A percentile compares a stretch with the other conserved stretches of the same genome.
phyloP scores from a whole-genome alignment of 345 rosid genomes.

The Boechera retrofracta region DNA sequence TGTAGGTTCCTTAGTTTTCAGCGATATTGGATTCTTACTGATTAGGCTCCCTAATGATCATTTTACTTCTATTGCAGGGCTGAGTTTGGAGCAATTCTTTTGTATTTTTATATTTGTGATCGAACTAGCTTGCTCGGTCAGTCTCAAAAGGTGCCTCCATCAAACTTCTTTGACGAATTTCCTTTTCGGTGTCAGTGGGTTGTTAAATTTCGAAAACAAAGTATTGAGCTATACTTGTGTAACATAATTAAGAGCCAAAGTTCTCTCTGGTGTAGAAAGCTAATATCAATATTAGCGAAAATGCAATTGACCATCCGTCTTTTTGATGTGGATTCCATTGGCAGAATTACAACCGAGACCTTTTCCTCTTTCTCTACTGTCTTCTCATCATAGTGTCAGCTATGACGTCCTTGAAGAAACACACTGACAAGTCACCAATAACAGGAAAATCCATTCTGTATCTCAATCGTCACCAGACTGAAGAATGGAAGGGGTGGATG shows the following conservation, averaged over 20 bases:
- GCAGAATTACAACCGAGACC: conserved; percentile 92
- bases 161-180: not conserved
- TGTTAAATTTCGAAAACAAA: not conserved
- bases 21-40: not conserved
- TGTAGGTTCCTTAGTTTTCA: conserved; percentile 54
- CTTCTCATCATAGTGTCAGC: conserved; percentile 83
- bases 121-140: conserved; percentile 72
- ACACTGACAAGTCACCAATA: conserved; percentile 70
- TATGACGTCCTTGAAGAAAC: conserved; percentile 85
- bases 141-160: conserved; percentile 67
- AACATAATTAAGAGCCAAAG: not conserved
- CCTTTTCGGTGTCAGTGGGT: not conserved
- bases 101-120: conserved; percentile 76
- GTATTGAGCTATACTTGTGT: not conserved
- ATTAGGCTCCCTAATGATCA: not conserved
- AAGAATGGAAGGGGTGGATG: conserved; percentile 99
- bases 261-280: not conserved
- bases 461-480: conserved; percentile 91
- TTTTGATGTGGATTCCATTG: conserved; percentile 33
- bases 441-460: conserved; percentile 76
- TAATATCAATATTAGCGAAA: not conserved
- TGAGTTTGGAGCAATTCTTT: conserved; percentile 73
- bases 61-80: conserved; percentile 53
- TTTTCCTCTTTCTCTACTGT: conserved; percentile 83
- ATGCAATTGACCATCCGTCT: not conserved